A percentile compares a stretch with the other conserved stretches of the same genome.
phyloP scores from a whole-genome alignment of 805 yeast species.

The Saccharomycopsis fodiens region DNA sequence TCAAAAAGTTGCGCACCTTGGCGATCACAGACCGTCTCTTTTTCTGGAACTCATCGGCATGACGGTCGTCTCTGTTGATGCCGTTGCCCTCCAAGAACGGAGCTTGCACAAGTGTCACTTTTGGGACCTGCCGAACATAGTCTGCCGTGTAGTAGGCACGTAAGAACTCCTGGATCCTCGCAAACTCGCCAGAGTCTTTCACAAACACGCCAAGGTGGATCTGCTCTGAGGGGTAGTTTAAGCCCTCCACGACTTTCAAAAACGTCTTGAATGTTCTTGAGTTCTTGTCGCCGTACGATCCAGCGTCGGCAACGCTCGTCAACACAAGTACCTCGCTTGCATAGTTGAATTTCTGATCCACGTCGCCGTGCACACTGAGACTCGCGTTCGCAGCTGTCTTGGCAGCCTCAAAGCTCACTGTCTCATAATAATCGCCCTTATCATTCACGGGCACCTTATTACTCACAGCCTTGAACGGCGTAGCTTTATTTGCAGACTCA shows the following conservation, averaged over 20 bases:
- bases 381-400: neutral
- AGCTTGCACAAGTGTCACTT: constrained; percentile 29
- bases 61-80: constrained; percentile 21
- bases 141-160: neutral
- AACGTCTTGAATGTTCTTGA: constrained; percentile 11
- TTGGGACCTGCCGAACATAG: neutral
- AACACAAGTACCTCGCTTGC: constrained; percentile 5
- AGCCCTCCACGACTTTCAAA: constrained; percentile 4
- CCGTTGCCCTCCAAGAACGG: constrained; percentile 29
- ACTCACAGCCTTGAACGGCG: neutral
- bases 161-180: neutral
- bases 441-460: neutral
- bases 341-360: neutral
- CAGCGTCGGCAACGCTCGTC: constrained; percentile 9
- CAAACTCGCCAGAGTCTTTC: constrained; percentile 8
- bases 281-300: constrained; percentile 10
- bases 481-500: neutral
- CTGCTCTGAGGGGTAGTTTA: constrained; percentile 3
- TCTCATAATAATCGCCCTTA: neutral
- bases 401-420: neutral
- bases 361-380: neutral
- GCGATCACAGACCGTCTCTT: constrained; percentile 25
- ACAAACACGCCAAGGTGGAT: constrained; percentile 11
- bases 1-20: constrained; percentile 24
- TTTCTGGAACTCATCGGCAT: constrained; percentile 21